Percentiles rank a stretch among this genome's conserved stretches.
These are phyloP conservation scores for Pseudovirgaria hyperparasitica DNA, from an alignment of 2,329 filamentous ascomycete genomes.

Conservation along the genomic window DNA sequence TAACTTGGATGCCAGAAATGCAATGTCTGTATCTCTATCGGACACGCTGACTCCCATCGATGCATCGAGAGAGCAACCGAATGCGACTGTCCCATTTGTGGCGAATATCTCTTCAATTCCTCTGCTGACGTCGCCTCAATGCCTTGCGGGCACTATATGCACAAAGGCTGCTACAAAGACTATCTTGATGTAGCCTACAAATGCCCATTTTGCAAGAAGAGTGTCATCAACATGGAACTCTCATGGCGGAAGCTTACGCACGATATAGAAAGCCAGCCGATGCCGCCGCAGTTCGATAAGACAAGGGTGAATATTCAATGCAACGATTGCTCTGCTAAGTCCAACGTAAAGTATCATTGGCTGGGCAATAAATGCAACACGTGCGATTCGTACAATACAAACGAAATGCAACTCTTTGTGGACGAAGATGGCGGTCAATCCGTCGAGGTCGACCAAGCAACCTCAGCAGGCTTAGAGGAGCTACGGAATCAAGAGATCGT, in stretches of 20 bases:
- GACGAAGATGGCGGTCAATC: conserved; percentile 22
- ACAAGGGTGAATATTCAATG: conserved; percentile 77
- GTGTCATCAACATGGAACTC: conserved; percentile 92
- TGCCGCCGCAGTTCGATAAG: conserved; percentile 71
- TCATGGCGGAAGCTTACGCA: conserved; percentile 86
- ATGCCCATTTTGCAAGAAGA: conserved; percentile 93
- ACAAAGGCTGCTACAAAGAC: conserved; percentile 75
- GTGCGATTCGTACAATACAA: conserved; percentile 42
- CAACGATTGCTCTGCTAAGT: conserved; percentile 88
- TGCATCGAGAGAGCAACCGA: conserved; percentile 92
- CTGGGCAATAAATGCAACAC: conserved; percentile 74
- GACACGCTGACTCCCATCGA: conserved; percentile 71
- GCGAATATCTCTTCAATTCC: conserved; percentile 92
- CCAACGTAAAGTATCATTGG: conserved; percentile 85
- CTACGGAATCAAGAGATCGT: conserved; percentile 13
- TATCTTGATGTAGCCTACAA: conserved; percentile 87
- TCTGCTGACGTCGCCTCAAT: conserved; percentile 83
- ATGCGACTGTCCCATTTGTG: conserved; percentile 92
- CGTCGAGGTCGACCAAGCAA: conserved; percentile 19
- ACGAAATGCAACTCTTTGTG: conserved; percentile 32
- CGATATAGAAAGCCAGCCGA: conserved; percentile 77
- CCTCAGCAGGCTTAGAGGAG: conserved; percentile 15
- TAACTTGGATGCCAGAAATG: conserved; percentile 38
- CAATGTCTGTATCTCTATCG: conserved; percentile 86
- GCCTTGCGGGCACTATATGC: conserved; percentile 91